Evolutionary conservation across 257 asterid species (phyloP).

Genomic region (Anisodus acutangulus): DNA sequence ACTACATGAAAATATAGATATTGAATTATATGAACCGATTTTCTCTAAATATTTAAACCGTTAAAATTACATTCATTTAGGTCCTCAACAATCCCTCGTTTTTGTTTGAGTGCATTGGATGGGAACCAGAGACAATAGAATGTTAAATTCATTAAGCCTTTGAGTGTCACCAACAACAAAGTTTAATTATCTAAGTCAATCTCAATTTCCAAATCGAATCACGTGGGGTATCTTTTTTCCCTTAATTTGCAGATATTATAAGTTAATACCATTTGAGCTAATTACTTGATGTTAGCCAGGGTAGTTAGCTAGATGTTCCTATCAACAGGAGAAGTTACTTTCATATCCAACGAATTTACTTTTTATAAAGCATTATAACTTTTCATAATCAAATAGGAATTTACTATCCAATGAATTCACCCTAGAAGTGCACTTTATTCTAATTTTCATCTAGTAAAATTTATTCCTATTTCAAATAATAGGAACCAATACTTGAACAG

Average conservation of each 20-base stretch:
- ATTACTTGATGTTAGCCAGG: neutral
- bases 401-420: too few species aligned
- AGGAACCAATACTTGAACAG: conserved; percentile 7
- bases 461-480: neutral
- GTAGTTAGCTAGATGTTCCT: conserved; percentile 14
- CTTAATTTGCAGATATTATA: neutral
- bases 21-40: neutral
- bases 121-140: neutral
- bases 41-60: neutral
- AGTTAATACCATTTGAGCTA: neutral
- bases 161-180: neutral
- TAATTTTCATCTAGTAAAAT: too few species aligned
- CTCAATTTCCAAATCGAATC: neutral
- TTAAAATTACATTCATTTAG: neutral
- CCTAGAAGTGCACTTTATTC: too few species aligned
- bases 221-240: neutral
- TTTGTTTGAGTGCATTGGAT: neutral
- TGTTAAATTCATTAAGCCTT: neutral
- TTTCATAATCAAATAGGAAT: neutral
- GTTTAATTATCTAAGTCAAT: neutral
- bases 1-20: neutral
- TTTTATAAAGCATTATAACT: neutral
- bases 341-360: neutral
- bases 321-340: conserved; percentile 1
- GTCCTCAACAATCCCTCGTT: neutral